phyloP scores from a whole-genome alignment of 2,329 filamentous ascomycete genomes.

The Diaporthe sp. region DNA sequence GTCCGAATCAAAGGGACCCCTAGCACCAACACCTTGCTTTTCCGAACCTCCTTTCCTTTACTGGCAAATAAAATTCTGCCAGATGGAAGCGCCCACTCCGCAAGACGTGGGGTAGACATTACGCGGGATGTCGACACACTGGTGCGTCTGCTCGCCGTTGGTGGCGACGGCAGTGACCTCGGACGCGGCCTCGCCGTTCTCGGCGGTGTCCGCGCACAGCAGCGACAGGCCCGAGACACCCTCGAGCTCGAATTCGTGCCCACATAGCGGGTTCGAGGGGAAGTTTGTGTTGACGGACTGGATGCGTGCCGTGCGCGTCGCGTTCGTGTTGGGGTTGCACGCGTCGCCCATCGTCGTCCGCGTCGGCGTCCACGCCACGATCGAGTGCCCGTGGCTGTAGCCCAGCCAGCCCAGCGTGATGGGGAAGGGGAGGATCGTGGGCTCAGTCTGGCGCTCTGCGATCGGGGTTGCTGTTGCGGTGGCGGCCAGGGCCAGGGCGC shows the following conservation, averaged over 20 bases:
- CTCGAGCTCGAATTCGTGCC: constrained; percentile 34
- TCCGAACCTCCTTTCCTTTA: not conserved
- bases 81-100: constrained; percentile 12
- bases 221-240: constrained; percentile 35
- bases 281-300: constrained; percentile 29
- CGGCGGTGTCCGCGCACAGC: constrained; percentile 31
- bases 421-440: not conserved
- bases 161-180: constrained; percentile 39
- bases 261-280: constrained; percentile 38
- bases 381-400: not conserved
- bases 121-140: constrained; percentile 23
- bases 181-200: constrained; percentile 16
- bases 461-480: not conserved
- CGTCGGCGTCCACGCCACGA: constrained; percentile 27
- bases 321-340: constrained; percentile 27
- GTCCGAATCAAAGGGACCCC: not conserved
- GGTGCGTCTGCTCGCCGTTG: constrained; percentile 38
- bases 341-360: constrained; percentile 35
- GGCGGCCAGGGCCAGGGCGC: not conserved
- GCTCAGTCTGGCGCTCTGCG: not conserved
- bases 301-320: constrained; percentile 28
- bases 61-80: constrained; percentile 36
- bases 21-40: not conserved
- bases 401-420: not conserved
- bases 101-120: constrained; percentile 26